Evolutionary conservation across 371 early-diverging fungal genomes (phyloP).

Genomic region (Mucor racemosus): DNA sequence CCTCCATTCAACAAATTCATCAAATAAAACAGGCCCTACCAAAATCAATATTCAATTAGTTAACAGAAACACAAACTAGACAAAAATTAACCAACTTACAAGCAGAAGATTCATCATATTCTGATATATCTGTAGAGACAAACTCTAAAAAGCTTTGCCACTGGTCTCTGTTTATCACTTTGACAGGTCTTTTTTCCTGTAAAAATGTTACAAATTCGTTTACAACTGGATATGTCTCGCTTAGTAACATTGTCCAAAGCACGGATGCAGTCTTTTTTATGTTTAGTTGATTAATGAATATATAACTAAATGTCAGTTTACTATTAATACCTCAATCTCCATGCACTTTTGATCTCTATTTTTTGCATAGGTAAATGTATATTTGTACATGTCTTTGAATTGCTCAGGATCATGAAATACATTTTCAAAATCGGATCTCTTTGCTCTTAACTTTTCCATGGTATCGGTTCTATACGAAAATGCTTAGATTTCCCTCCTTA

Average conservation of each 20-base stretch:
- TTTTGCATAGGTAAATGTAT: constrained; percentile 72
- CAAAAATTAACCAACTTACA: constrained; percentile 49
- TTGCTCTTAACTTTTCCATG: constrained; percentile 47
- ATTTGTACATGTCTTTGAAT: constrained; percentile 71
- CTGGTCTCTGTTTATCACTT: constrained; percentile 76
- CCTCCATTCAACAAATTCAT: constrained; percentile 73
- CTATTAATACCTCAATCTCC: constrained; percentile 58
- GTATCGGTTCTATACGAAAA: constrained; percentile 58
- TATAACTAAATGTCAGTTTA: neutral
- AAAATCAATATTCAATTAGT: neutral
- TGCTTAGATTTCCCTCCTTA: neutral
- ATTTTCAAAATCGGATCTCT: constrained; percentile 48
- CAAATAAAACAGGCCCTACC: constrained; percentile 70
- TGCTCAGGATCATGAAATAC: constrained; percentile 50
- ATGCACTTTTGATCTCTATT: constrained; percentile 72
- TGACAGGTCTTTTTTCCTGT: constrained; percentile 61
- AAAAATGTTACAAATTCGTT: constrained; percentile 60
- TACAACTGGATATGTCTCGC: constrained; percentile 49
- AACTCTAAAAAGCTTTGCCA: constrained; percentile 79
- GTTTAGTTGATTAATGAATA: neutral
- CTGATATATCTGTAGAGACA: constrained; percentile 54
- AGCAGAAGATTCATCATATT: constrained; percentile 72
- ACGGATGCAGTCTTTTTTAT: constrained; percentile 51
- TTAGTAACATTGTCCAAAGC: constrained; percentile 61
- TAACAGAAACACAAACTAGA: too few relatives aligned